Evolutionary conservation across 768 basidiomycete genomes (phyloP), one percentile per base, ranked within the genome.

Genomic region (Lepiota venenata): DNA sequence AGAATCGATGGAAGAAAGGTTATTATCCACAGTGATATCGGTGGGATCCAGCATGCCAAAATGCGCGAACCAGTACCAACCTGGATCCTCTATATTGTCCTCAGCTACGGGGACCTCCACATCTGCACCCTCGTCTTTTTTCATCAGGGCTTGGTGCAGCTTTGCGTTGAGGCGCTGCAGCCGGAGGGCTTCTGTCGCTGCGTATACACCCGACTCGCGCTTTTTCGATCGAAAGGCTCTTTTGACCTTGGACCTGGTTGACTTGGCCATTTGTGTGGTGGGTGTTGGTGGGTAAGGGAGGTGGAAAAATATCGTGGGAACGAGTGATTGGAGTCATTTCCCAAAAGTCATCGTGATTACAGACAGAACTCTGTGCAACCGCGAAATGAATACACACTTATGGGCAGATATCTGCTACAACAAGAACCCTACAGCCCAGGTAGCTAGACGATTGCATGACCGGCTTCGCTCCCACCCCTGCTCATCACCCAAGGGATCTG

Each of bases 231-330:
- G 87, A 69, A 82, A 89, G 12, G 80, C 71, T 27, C 91, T 87
- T 66, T 93, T 93, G 45, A 80, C 77, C 71, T 93, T 93, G 6
- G 89, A 90, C 64, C 91, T 76, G 38, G 82, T 78, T 41, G 89
- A 91, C 76, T 93, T 93, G 40, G 87, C 91, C 91, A 93, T 91
- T n/a, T 25, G 59, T 46, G 49, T 44, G 25, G 35, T 52, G 44
- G 51, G 20, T 46, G 48, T 45, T 45, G 46, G 21, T 49, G 47
- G n/a, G 18, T 32, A 32, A 35, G 32, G 52, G 18, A 32, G 56
- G 41, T 45, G 42, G 25, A 25, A 25, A 25, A 25, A 2, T 2
- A 25, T 2, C 25, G 15, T 50, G 41, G 22, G 52, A 47, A 41
- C 21, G 25, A 5, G 5, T 2, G 2, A 5, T 2, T 25, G 25